Base-by-base conservation (phyloP, 345 rosid species). In the Gossypium sturtianum region DNA sequence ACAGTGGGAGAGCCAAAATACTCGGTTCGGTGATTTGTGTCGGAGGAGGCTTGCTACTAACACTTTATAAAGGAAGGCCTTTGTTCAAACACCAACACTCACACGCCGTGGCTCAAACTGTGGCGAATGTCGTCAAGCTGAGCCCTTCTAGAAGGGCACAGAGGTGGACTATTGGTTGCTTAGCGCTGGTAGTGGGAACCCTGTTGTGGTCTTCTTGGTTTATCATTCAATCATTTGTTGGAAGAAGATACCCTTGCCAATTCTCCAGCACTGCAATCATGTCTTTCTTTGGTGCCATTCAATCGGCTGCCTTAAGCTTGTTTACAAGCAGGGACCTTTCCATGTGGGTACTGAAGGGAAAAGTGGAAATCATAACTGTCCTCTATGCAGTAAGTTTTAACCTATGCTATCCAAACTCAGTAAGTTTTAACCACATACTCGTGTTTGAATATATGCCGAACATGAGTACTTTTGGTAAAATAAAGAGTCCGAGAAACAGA, bases 131-230 rank as follows among this genome's bases (percentile, higher is more conserved):
- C 0, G 44, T 20, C 16, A 67, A 62, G 52, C 56, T 74, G 54
- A 64, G 76, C 58, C 25, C 72, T 0, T 38, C 57, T 12, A 80
- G 67, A 66, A 83, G 76, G 57, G 27, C 65, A 2, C 78, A 73
- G 69, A 82, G 74, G 73, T 86, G 94, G 94, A 66, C 84, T 4
- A 7, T 80, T 12, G 89, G 94, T 7, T 82, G 82, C 25, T 68
- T 84, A 64, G 85, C 86, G 34, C 71, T 87, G 84, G 56, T 78
- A 3, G 78, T 74, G 0, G 90, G 89, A 52, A 77, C 84, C 20
- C 11, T 87, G n/a, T 51, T 84, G 70, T 90, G 90, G 90, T 81
- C 90, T 49, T 83, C 88, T 10, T 90, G 91, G 90, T 90, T 87
- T 76, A 34, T 87, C 3, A 81, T 83, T 53, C 89, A 90, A 74